Evolutionary conservation across 225 moss, liverwort and hornwort species (phyloP).

Genomic region (Lunularia cruciata): DNA sequence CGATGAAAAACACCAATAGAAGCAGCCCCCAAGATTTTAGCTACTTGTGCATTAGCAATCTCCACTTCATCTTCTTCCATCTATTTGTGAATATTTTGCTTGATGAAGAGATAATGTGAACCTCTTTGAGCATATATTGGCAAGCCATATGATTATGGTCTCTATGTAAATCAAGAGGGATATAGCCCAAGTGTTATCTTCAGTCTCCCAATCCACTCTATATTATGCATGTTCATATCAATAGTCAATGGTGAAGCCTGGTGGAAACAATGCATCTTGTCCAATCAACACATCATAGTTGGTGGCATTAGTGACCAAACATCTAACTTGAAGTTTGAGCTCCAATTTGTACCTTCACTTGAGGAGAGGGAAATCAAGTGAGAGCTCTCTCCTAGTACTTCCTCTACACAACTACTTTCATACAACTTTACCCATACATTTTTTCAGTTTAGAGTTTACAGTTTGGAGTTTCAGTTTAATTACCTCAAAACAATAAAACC

Average conservation of each 20-base stretch:
- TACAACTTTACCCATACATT: not conserved
- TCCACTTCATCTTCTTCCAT: not conserved
- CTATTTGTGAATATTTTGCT: not conserved
- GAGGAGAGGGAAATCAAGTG: not conserved
- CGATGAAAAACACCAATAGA: not conserved
- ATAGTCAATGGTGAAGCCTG: constrained; percentile 7
- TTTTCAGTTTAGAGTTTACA: not conserved
- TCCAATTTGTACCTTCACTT: too few relatives aligned
- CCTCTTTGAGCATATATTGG: not conserved
- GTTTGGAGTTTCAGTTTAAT: too few relatives aligned
- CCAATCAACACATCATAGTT: not conserved
- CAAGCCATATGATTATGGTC: not conserved
- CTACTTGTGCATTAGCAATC: not conserved
- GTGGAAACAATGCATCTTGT: constrained; percentile 13
- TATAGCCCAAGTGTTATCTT: not conserved
- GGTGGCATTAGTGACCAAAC: not conserved
- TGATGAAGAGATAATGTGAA: not conserved
- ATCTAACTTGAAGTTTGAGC: not conserved
- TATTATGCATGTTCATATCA: not conserved
- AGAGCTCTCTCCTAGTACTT: not conserved
- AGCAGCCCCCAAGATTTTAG: not conserved
- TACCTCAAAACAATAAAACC: too few relatives aligned
- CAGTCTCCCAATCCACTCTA: constrained; percentile 1
- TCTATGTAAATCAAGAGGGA: constrained; percentile 9
- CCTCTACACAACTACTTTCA: constrained; percentile 5